A percentile compares a stretch with the other conserved stretches of the same genome.
These are phyloP conservation scores for Gonapodya prolifera DNA, from an alignment of 192 early-diverging fungal genomes.

Conservation along the genomic window DNA sequence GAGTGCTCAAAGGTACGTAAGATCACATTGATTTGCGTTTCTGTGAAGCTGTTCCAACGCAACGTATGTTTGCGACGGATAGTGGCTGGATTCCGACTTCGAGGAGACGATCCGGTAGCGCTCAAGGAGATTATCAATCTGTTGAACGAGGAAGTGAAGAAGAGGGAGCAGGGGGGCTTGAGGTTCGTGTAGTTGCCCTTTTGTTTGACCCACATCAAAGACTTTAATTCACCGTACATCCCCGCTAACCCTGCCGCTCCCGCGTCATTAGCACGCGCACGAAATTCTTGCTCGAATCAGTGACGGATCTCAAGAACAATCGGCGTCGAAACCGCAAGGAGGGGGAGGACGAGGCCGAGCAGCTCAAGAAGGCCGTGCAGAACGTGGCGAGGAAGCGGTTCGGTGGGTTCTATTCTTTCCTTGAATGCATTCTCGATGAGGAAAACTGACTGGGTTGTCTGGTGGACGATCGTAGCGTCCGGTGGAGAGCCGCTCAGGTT, in stretches of 20 bases:
- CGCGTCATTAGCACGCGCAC: conserved; percentile 36
- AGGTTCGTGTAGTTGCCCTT: conserved; percentile 24
- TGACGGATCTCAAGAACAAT: conserved; percentile 88
- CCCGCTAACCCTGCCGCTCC: conserved; percentile 17
- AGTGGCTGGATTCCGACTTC: conserved; percentile 70
- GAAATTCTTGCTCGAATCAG: conserved; percentile 92
- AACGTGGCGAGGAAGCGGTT: neutral
- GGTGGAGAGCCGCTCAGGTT: conserved; percentile 66
- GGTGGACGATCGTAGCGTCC: neutral
- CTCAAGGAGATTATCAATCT: conserved; percentile 81
- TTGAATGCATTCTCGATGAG: neutral
- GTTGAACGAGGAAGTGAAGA: conserved; percentile 32
- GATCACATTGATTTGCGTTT: conserved; percentile 3
- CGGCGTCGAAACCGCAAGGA: conserved; percentile 23
- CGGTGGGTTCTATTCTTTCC: neutral
- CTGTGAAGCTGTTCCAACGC: neutral
- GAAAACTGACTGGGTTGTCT: too few species aligned
- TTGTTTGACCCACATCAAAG: neutral
- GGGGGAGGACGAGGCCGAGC: conserved; percentile 19
- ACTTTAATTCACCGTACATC: conserved; percentile 12
- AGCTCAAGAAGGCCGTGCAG: conserved; percentile 26
- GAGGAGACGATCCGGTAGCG: conserved; percentile 79
- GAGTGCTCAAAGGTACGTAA: conserved; percentile 53
- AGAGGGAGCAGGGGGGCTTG: conserved; percentile 26
- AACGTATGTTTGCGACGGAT: neutral